Evolutionary conservation across 139 green algal species (phyloP).

Genomic region (Nannochloris sp.): DNA sequence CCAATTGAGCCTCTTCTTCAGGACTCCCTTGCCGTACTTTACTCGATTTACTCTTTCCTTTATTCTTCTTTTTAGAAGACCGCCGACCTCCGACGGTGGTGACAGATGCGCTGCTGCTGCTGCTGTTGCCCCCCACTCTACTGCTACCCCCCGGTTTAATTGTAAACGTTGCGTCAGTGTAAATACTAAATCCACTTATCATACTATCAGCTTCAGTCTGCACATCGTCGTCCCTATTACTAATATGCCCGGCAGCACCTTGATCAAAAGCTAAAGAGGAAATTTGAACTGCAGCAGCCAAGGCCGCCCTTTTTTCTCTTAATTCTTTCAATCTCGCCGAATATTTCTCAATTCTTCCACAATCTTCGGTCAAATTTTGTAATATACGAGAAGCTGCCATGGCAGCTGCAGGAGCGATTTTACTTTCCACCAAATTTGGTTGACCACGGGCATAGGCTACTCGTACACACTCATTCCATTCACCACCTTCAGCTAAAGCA

Average conservation of each 20-base stretch:
- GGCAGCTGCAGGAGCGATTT: slow-evolving; percentile 38
- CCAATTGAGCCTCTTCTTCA: slow-evolving; percentile 65
- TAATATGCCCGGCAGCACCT: slow-evolving; percentile 9
- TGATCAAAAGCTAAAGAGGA: neutral
- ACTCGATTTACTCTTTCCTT: slow-evolving; percentile 15
- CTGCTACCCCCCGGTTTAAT: neutral
- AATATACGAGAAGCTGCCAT: slow-evolving; percentile 29
- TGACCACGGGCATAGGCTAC: slow-evolving; percentile 10
- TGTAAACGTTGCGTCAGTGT: slow-evolving; percentile 21
- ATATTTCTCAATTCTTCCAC: slow-evolving; percentile 68
- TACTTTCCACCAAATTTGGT: slow-evolving; percentile 41
- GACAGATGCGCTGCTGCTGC: slow-evolving; percentile 11
- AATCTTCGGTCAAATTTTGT: slow-evolving; percentile 35
- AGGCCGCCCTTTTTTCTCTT: slow-evolving; percentile 6
- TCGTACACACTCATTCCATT: slow-evolving; percentile 45
- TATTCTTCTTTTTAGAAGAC: slow-evolving; percentile 12
- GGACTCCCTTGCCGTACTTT: slow-evolving; percentile 53
- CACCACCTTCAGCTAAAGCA: slow-evolving; percentile 41
- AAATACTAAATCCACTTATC: slow-evolving; percentile 43
- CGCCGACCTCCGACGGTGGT: slow-evolving; percentile 32
- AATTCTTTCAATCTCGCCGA: slow-evolving; percentile 59
- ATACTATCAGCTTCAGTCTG: slow-evolving; percentile 30
- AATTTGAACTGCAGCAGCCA: slow-evolving; percentile 8
- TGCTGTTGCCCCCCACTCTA: neutral
- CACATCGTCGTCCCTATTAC: slow-evolving; percentile 5